phyloP scores from a whole-genome alignment of 805 yeast species.

The Novakomyces olei region DNA sequence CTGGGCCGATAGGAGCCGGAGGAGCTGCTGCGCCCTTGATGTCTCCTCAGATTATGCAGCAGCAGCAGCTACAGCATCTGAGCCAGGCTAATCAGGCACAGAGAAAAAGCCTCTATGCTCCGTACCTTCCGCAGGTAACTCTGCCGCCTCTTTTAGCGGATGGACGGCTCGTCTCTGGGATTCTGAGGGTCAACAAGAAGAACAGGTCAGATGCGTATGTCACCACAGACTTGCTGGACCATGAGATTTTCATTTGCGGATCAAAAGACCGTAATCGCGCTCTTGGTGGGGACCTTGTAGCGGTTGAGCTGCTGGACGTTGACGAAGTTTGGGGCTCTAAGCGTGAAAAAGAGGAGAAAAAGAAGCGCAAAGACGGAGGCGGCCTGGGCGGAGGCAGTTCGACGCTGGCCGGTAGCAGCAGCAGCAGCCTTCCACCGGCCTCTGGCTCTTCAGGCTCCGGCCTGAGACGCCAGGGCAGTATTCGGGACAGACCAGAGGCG shows the following conservation, averaged over 20 bases:
- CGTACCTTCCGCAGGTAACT: constrained; percentile 82
- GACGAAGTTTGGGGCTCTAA: constrained; percentile 97
- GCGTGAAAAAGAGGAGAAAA: constrained; percentile 91
- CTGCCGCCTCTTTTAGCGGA: constrained; percentile 74
- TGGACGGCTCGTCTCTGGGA: constrained; percentile 82
- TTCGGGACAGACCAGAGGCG: constrained; percentile 87
- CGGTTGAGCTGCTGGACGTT: constrained; percentile 79
- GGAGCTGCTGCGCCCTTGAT: too few relatives aligned
- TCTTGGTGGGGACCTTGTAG: constrained; percentile 87
- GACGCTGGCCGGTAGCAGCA: not conserved
- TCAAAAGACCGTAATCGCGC: constrained; percentile 97
- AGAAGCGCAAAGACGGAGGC: constrained; percentile 64
- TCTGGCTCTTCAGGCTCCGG: constrained; percentile 26
- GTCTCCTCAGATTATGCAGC: too few relatives aligned
- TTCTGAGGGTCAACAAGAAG: constrained; percentile 80
- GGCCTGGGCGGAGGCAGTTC: too few relatives aligned
- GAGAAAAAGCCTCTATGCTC: constrained; percentile 62
- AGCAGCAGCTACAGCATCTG: too few relatives aligned
- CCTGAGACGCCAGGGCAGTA: constrained; percentile 61
- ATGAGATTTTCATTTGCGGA: constrained; percentile 93
- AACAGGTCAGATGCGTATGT: constrained; percentile 96
- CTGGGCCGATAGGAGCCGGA: too few relatives aligned
- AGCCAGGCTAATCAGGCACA: constrained; percentile 61
- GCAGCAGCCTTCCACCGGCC: constrained; percentile 1
- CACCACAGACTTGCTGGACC: constrained; percentile 84